Evolutionary conservation across 768 basidiomycete species (phyloP).

Genomic region (Kwoniella dendrophila): DNA sequence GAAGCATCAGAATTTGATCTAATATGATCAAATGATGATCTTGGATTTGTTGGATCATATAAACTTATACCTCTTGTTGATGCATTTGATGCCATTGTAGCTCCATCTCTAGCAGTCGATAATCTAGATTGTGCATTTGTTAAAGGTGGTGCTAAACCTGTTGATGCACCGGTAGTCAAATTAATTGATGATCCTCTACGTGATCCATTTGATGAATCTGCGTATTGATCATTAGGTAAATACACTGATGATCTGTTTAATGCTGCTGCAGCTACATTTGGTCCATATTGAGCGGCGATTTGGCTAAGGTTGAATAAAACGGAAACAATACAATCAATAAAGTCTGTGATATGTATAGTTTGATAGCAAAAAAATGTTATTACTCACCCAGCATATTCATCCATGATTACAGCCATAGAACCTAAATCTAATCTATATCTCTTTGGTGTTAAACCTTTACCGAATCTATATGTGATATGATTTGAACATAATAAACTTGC

Average conservation of each 20-base stretch:
- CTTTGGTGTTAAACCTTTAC: conserved; percentile 86
- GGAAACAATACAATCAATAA: not conserved
- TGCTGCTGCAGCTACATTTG: conserved; percentile 66
- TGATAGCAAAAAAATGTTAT: not conserved
- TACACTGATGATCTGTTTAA: conserved; percentile 62
- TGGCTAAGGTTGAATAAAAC: conserved; percentile 59
- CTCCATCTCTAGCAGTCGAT: not conserved
- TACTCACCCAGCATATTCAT: conserved; percentile 72
- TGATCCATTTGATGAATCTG: conserved; percentile 5
- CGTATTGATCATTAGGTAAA: conserved; percentile 1
- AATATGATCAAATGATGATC: conserved; percentile 13
- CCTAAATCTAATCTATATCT: conserved; percentile 73
- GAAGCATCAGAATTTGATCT: not conserved
- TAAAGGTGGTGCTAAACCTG: conserved; percentile 15
- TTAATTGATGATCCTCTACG: conserved; percentile 14
- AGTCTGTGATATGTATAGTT: not conserved
- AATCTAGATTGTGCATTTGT: conserved; percentile 7
- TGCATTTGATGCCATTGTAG: not conserved
- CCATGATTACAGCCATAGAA: conserved; percentile 81
- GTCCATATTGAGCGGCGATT: conserved; percentile 73
- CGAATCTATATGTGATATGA: conserved; percentile 83
- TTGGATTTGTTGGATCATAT: conserved; percentile 21
- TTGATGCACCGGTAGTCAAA: conserved; percentile 3
- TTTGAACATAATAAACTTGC: conserved; percentile 72
- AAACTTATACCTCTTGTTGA: conserved; percentile 18